Evolutionary conservation across 371 early-diverging fungal genomes (phyloP), one percentile per base, ranked within the genome.

Genomic region (Mortierella sp.): DNA sequence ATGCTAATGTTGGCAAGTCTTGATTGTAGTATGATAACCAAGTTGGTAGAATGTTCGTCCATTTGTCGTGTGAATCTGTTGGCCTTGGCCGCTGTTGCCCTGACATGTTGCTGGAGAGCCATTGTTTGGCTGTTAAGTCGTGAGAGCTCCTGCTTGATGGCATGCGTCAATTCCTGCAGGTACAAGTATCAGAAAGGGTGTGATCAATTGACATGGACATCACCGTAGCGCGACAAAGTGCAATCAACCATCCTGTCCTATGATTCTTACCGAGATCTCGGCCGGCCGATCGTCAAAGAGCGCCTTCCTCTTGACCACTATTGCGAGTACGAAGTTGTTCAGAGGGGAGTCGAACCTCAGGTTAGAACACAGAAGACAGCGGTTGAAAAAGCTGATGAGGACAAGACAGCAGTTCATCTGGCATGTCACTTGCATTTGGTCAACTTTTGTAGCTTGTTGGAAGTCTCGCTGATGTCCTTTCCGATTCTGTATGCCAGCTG

Each of bases 61-160:
- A 90, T 89, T 68, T 96, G 95, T 50, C 91, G 87, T 10, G 84
- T 82, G 0, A 79, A 67, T 34, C 84, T 84, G 52, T 61, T 66
- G 17, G 65, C 56, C 52, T 81, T 83, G 40, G 89, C 88, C 1
- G 80, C 70, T 24, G 83, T 84, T n/a, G 88, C 86, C n/a, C 80
- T 79, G 17, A 85, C 68, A 61, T 87, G 89, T 13, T 85, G 84
- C 71, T 93, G 92, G 28, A 96, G 84, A 73, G 89, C 88, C 17
- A 90, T 83, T 43, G 93, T 96, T 76, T 94, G 94, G 40, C 86
- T 86, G 72, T 94, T 95, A 55, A 96, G 85, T 49, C 89, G 88
- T n/a, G 93, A 92, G 57, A 97, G 92, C 57, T 95, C 93, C 86
- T 94, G 94, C 79, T 96, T 96, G 67, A 96, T 95, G 44, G 90